These are phyloP conservation scores for Alternaria infectoria DNA, from an alignment of 2,329 filamentous ascomycete species.

Conservation along the genomic window DNA sequence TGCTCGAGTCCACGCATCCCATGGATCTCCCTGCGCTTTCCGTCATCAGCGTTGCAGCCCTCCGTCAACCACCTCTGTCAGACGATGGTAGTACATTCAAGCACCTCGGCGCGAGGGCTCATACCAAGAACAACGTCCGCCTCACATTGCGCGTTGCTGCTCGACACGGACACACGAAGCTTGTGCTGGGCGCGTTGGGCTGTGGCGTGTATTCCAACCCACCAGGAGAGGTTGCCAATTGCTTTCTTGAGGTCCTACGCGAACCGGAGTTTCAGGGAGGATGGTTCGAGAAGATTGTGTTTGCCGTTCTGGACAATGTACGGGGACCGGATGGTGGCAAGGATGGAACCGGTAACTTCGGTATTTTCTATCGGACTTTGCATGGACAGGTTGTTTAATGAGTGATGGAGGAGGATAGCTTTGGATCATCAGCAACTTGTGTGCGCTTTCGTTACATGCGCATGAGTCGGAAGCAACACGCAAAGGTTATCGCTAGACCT, in stretches of 20 bases:
- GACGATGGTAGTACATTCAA: slow-evolving; percentile 22
- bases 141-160: slow-evolving; percentile 66
- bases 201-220: slow-evolving; percentile 73
- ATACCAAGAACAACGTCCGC: slow-evolving; percentile 69
- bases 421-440: background rate
- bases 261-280: slow-evolving; percentile 68
- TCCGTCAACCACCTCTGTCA: slow-evolving; percentile 51
- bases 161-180: slow-evolving; percentile 59
- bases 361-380: slow-evolving; percentile 51
- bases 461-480: background rate
- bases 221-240: slow-evolving; percentile 64
- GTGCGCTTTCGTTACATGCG: background rate
- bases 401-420: background rate
- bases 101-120: slow-evolving; percentile 51
- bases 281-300: slow-evolving; percentile 70
- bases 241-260: slow-evolving; percentile 66
- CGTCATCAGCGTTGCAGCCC: slow-evolving; percentile 66
- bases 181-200: slow-evolving; percentile 73
- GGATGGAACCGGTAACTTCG: slow-evolving; percentile 57
- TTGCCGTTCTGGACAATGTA: slow-evolving; percentile 63
- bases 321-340: slow-evolving; percentile 30
- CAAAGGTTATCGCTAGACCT: background rate
- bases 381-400: slow-evolving; percentile 30
- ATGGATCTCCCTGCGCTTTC: slow-evolving; percentile 59
- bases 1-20: slow-evolving; percentile 50